These are phyloP conservation scores for Microbotryum saponariae DNA, from an alignment of 1,284 basidiomycete genomes.

Conservation along the genomic window DNA sequence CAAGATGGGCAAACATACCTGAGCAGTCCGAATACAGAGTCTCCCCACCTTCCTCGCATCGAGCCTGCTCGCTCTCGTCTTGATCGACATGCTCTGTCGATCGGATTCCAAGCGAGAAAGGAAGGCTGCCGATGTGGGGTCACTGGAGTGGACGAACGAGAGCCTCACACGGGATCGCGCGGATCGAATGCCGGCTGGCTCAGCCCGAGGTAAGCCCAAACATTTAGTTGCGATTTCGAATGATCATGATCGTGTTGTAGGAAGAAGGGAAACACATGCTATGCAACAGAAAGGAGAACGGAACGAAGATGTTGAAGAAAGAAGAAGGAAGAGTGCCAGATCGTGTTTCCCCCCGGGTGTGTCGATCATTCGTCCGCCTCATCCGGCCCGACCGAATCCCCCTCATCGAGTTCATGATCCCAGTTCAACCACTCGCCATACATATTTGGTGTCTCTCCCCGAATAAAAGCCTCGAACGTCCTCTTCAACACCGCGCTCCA, in stretches of 20 bases:
- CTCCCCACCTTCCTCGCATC: too few species aligned
- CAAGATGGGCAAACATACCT: too few species aligned
- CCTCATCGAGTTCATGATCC: conserved; percentile 22
- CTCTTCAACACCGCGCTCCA: conserved; percentile 86
- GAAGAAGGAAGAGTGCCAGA: not conserved
- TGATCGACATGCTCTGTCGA: too few species aligned
- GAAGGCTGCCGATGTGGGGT: not conserved
- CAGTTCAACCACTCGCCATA: conserved; percentile 41
- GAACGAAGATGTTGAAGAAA: not conserved
- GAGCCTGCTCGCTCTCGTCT: too few species aligned
- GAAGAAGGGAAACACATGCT: not conserved
- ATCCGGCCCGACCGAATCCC: conserved; percentile 40
- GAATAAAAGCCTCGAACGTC: conserved; percentile 79
- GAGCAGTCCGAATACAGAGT: too few species aligned
- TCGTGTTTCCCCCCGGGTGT: not conserved
- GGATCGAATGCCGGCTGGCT: not conserved
- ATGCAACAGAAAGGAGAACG: not conserved
- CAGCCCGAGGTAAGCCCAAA: not conserved
- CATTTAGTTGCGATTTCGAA: not conserved
- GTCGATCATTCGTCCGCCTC: conserved; percentile 43
- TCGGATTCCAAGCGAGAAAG: not conserved
- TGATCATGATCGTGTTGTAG: not conserved
- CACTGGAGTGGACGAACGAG: too few species aligned
- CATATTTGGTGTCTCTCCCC: conserved; percentile 81
- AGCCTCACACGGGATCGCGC: not conserved